A percentile compares a stretch with the other conserved stretches of the same genome.
Conservation (phyloP, 257 asterid genomes). For the Solanum paucissectum region DNA sequence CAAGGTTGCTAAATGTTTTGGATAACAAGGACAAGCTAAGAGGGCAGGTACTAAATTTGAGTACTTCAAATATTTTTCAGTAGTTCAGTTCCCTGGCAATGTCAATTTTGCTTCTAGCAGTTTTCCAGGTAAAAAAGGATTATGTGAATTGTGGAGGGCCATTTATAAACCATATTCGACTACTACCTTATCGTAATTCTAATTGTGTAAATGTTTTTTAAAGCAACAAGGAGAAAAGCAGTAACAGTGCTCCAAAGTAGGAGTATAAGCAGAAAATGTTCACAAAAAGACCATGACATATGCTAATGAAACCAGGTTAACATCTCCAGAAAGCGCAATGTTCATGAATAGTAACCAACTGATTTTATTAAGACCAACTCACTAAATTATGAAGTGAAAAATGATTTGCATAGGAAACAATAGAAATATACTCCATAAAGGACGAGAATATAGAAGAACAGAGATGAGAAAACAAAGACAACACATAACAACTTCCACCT, state of each 20-base stretch:
- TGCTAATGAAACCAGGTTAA: constrained; percentile 40
- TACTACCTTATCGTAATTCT: constrained; percentile 17
- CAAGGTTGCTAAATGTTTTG: too few relatives aligned
- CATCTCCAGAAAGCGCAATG: constrained; percentile 40
- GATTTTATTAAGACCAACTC: not conserved
- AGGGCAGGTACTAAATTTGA: not conserved
- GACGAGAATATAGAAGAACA: not conserved
- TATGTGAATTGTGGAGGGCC: constrained; percentile 36
- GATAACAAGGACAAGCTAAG: not conserved
- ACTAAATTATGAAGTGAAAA: not conserved
- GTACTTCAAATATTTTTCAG: not conserved
- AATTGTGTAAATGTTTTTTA: constrained; percentile 11
- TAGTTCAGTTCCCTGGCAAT: constrained; percentile 45
- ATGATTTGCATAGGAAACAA: not conserved
- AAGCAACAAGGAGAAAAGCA: not conserved
- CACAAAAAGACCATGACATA: constrained; percentile 19
- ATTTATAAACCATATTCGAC: constrained; percentile 25
- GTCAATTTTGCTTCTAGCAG: constrained; percentile 25
- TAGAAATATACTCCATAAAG: not conserved
- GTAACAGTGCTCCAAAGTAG: not conserved
- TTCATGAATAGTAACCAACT: not conserved
- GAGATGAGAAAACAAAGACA: not conserved
- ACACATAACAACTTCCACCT: not conserved
- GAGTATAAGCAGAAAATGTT: not conserved
- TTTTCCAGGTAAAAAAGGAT: constrained; percentile 36